A percentile compares a stretch with the other conserved stretches of the same genome.
phyloP scores from a whole-genome alignment of 805 yeast genomes.

The Pichia gijzeniarum region DNA sequence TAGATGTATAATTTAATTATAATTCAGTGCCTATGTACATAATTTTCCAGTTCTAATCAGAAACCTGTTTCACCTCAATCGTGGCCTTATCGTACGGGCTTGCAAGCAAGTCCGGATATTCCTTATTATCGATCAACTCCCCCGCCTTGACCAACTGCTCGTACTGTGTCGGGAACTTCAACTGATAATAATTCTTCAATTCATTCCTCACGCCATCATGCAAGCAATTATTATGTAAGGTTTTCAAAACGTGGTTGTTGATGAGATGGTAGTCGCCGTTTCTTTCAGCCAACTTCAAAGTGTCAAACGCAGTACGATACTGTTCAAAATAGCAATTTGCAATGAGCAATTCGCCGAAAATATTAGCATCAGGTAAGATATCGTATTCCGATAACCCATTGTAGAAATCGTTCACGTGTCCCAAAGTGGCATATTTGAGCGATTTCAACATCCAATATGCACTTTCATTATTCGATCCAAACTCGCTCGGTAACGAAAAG shows the following conservation, averaged over 20 bases:
- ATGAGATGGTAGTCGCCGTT: slow-evolving; percentile 37
- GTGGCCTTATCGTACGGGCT: slow-evolving; percentile 18
- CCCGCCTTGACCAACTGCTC: slow-evolving; percentile 26
- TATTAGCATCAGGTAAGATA: slow-evolving; percentile 44
- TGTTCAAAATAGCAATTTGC: slow-evolving; percentile 67
- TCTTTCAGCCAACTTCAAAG: slow-evolving; percentile 42
- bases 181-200: slow-evolving; percentile 36
- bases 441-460: slow-evolving; percentile 62
- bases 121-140: slow-evolving; percentile 26
- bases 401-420: slow-evolving; percentile 58
- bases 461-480: slow-evolving; percentile 57
- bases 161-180: slow-evolving; percentile 35
- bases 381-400: slow-evolving; percentile 47
- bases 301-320: slow-evolving; percentile 47
- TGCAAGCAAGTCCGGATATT: slow-evolving; percentile 28
- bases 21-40: neutral
- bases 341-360: slow-evolving; percentile 54
- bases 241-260: slow-evolving; percentile 38
- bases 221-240: slow-evolving; percentile 43
- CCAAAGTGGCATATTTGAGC: slow-evolving; percentile 45
- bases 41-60: neutral
- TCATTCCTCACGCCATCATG: slow-evolving; percentile 30
- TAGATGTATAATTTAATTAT: too few relatives aligned
- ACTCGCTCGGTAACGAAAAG: slow-evolving; percentile 41
- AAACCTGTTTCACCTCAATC: slow-evolving; percentile 13